These are phyloP conservation scores for Trichoderma semiorbis DNA, from an alignment of 2,329 filamentous ascomycete species.

Conservation along the genomic window DNA sequence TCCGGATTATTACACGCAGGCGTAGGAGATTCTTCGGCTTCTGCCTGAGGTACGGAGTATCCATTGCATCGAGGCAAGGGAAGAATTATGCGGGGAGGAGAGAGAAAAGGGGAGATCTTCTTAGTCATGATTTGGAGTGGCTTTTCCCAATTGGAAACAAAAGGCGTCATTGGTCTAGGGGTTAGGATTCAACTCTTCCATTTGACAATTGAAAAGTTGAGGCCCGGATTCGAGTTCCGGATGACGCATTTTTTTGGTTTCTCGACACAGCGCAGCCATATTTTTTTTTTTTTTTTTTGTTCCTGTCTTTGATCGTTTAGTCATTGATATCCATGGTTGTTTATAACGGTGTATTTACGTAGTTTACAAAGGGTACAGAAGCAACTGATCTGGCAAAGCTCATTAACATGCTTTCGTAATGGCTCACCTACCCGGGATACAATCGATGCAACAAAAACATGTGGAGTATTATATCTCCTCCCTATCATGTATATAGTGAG, in stretches of 20 bases:
- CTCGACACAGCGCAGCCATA: background rate
- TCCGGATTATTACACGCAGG: background rate
- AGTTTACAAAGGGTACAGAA: background rate
- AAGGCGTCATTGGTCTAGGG: slow-evolving; percentile 19
- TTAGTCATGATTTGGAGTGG: background rate
- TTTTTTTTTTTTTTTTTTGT: background rate
- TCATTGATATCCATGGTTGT: too few species aligned
- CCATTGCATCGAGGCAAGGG: background rate
- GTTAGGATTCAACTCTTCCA: slow-evolving; percentile 20
- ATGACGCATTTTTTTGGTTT: slow-evolving; percentile 17
- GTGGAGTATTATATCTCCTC: background rate
- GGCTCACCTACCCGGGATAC: background rate
- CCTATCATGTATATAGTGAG: background rate
- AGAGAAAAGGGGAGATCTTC: background rate
- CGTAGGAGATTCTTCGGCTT: background rate
- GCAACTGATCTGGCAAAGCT: background rate
- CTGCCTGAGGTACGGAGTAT: background rate
- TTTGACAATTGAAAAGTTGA: slow-evolving; percentile 15
- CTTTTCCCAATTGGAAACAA: background rate
- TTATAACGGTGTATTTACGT: background rate
- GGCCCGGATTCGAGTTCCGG: slow-evolving; percentile 19
- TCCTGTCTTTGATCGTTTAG: background rate
- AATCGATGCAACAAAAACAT: background rate
- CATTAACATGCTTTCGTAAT: background rate
- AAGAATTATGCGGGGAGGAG: background rate